Evolutionary conservation across 371 early-diverging fungal genomes (phyloP).

Genomic region (Haplosporangium sp.): DNA sequence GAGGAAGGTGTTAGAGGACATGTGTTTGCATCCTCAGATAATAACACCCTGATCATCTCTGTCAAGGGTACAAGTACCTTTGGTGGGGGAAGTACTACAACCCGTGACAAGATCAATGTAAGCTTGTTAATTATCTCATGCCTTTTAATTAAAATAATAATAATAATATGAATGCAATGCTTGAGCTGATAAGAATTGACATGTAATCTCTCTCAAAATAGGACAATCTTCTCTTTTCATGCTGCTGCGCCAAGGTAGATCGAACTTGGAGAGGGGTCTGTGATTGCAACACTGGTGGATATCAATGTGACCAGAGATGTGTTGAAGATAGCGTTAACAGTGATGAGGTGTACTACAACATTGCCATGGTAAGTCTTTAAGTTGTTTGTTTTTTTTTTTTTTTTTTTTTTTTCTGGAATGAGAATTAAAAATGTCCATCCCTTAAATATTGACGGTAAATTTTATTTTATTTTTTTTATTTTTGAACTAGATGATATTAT

Average conservation of each 20-base stretch:
- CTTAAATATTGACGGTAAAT: too few species aligned
- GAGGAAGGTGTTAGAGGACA: constrained; percentile 90
- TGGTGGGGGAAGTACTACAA: constrained; percentile 81
- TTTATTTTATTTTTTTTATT: not conserved
- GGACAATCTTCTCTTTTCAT: constrained; percentile 95
- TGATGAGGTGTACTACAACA: constrained; percentile 84
- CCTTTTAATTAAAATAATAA: too few species aligned
- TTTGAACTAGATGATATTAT: constrained; percentile 60
- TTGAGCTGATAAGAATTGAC: too few species aligned
- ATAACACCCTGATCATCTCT: constrained; percentile 80
- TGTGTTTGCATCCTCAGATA: constrained; percentile 77
- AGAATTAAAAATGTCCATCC: too few species aligned
- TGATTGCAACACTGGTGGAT: constrained; percentile 74
- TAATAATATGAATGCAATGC: too few species aligned
- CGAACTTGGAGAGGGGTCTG: constrained; percentile 87
- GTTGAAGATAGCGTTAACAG: constrained; percentile 66
- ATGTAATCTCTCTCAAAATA: constrained; percentile 25
- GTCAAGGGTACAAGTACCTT: constrained; percentile 92
- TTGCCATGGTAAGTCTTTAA: constrained; percentile 70
- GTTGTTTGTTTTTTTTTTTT: not conserved
- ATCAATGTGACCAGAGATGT: constrained; percentile 74
- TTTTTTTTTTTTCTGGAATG: not conserved
- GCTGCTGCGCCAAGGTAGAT: constrained; percentile 94
- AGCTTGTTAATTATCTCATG: constrained; percentile 7
- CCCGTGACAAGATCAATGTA: constrained; percentile 87